Conservation (phyloP, 495 filamentous ascomycete genomes). For the Hypoxylon rickii region DNA sequence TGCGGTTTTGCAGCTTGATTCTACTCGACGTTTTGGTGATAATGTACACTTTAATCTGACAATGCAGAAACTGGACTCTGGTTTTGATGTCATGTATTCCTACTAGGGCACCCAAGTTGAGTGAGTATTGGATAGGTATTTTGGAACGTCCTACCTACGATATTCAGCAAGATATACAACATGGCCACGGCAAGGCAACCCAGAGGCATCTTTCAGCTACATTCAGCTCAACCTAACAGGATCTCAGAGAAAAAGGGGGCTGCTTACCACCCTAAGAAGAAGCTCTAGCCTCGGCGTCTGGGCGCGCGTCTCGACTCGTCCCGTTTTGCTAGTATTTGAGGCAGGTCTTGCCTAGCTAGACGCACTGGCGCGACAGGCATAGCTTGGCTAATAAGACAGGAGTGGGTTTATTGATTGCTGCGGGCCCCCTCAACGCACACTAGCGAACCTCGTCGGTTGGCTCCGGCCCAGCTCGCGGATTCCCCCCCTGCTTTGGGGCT, state of each 20-base stretch:
- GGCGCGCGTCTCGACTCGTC: neutral
- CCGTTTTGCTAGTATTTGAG: no score
- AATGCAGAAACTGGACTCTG: neutral
- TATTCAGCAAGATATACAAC: no score
- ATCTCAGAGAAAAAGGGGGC: neutral
- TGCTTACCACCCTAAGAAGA: neutral
- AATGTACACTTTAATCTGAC: neutral
- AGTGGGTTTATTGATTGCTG: no score
- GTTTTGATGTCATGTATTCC: neutral
- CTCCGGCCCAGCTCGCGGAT: no score
- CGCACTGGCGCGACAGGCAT: neutral
- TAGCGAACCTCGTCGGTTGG: neutral
- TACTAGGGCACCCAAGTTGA: neutral
- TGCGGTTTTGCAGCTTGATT: neutral
- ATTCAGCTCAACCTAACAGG: neutral
- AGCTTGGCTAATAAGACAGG: neutral
- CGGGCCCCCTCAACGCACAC: no score
- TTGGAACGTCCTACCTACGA: no score
- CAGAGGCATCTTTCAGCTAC: no score
- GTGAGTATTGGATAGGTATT: no score
- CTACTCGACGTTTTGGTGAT: neutral
- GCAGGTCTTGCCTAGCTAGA: no score
- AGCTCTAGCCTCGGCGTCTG: neutral
- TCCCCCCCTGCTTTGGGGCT: no score
- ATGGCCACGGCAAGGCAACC: no score